Percentiles rank a stretch among this genome's conserved stretches.
Conservation (phyloP, 345 rosid genomes). For the Firmiana major region DNA sequence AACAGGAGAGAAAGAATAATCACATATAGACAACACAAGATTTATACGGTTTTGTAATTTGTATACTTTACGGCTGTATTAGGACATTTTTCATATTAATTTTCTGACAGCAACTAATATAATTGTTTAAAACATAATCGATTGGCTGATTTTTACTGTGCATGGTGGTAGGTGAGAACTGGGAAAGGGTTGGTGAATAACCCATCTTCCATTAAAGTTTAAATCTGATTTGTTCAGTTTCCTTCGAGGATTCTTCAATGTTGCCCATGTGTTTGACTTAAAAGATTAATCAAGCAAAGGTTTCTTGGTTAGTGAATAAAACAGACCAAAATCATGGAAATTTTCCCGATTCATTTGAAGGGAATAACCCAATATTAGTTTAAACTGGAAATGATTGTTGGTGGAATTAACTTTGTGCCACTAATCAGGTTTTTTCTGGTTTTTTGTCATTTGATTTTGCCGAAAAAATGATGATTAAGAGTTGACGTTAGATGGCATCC, state of each 20-base stretch:
- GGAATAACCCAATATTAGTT: background rate
- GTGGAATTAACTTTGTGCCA: too few relatives aligned
- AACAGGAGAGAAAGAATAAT: too few relatives aligned
- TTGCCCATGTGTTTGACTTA: background rate
- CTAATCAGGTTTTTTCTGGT: background rate
- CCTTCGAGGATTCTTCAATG: background rate
- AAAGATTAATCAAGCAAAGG: background rate
- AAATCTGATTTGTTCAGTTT: background rate
- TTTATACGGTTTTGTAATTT: too few relatives aligned
- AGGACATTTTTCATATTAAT: too few relatives aligned
- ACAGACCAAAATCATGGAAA: background rate
- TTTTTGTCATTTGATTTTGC: background rate
- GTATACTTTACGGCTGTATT: too few relatives aligned
- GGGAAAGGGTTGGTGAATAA: background rate
- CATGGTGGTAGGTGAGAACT: background rate
- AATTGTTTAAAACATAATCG: too few relatives aligned
- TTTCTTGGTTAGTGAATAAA: background rate
- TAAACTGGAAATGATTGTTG: too few relatives aligned
- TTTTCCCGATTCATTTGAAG: background rate
- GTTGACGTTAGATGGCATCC: too few relatives aligned
- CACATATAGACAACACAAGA: too few relatives aligned
- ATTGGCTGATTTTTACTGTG: background rate
- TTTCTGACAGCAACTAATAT: background rate
- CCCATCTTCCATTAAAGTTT: too few relatives aligned
- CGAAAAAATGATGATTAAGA: background rate